Conservation (phyloP, 441 rosid species). For the Arabidopsis lyrata region DNA sequence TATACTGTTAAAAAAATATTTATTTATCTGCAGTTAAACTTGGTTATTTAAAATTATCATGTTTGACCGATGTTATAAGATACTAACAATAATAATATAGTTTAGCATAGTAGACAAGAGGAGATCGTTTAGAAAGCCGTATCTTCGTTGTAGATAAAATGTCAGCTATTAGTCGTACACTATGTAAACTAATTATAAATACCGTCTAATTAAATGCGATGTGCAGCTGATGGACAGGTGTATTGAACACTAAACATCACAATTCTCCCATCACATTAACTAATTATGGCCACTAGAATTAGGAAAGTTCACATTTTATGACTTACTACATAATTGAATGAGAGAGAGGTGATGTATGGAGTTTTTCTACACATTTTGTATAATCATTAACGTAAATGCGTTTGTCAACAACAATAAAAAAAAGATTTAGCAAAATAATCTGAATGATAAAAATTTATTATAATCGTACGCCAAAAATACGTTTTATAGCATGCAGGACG, state of each 20-base stretch:
- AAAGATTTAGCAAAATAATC: not conserved
- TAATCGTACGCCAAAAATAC: not conserved
- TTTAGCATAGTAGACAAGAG: not conserved
- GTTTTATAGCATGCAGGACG: not conserved
- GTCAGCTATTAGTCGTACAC: not conserved
- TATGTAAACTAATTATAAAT: not conserved
- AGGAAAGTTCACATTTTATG: not conserved
- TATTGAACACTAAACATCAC: slow-evolving; percentile 7
- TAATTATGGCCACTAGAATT: slow-evolving; percentile 10
- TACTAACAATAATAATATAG: not conserved
- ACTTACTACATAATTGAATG: not conserved
- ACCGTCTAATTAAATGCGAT: slow-evolving; percentile 26
- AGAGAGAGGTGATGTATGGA: not conserved
- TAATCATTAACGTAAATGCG: not conserved
- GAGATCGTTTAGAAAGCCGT: not conserved
- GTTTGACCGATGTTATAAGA: slow-evolving; percentile 4
- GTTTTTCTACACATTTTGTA: not conserved
- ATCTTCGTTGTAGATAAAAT: slow-evolving; percentile 1
- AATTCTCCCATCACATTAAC: not conserved
- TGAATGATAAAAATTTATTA: not conserved
- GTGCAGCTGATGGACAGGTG: slow-evolving; percentile 24
- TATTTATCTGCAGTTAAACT: not conserved
- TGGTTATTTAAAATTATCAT: not conserved
- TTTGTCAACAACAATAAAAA: not conserved
- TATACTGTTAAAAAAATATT: not conserved